Base-by-base conservation (phyloP, 169 alveolate species). In the Plasmodium chabaudi region DNA sequence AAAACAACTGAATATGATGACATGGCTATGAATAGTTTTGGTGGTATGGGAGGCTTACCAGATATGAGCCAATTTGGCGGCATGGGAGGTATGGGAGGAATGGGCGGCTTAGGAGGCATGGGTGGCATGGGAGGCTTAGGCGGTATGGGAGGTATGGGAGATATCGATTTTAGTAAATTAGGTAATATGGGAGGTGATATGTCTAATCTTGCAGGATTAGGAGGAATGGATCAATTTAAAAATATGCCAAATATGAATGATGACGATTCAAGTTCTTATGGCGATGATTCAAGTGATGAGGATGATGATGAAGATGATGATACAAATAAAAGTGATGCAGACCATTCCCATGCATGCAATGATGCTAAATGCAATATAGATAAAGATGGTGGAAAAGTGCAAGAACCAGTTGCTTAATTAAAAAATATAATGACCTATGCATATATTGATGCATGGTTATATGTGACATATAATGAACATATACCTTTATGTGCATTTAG, bases 11-110 rank as follows among this genome's bases (percentile, higher is more conserved):
- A 72, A 53, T 84, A 72, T 69, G 94, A 92, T 69, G 94, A 91
- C 46, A 88, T 93, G 94, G 94, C 92, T 65, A 93, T 93, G 96
- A 74, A 90, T 25, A 87, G 90, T 72, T 92, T 92, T 73, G 95
- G 93, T 34, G 88, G 88, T 9, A 87, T 72, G 87, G 92, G 82
- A 49, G 89, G 87, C 19, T 64, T 65, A 77, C 87, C 87, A 5
- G 87, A 87, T 23, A 68, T 87, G 84, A 72, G 82, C 65, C 87
- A 72, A 57, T 61, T 68, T 60, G 89, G 82, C 17, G 67, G 44
- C 55, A 71, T 67, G 89, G 53, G 69, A 51, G 94, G 93, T 42
- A 87, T 93, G 88, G 96, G 94, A 7, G 56, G 92, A 13, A 72
- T 90, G 90, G 93, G 88, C 25, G 89, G 72, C 46, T 60, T 79